A percentile compares a stretch with the other conserved stretches of the same genome.
phyloP scores from a whole-genome alignment of 1,284 basidiomycete species.

The Papiliotrema laurentii region DNA sequence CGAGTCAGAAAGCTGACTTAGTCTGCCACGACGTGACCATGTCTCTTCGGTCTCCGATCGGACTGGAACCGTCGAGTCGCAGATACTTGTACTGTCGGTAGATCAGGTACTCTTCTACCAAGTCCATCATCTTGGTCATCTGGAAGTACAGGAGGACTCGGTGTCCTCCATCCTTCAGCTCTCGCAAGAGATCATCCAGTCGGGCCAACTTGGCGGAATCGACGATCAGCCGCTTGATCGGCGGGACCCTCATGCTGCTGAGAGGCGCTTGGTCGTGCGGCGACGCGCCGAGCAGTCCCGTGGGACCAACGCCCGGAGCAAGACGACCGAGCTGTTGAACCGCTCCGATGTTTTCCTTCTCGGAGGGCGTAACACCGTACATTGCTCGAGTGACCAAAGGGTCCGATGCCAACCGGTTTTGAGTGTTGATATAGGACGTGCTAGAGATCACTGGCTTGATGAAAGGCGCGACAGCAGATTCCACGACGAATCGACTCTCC shows the following conservation, averaged over 20 bases:
- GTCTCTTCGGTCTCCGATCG: slow-evolving; percentile 92
- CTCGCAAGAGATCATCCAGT: slow-evolving; percentile 80
- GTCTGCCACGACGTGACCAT: slow-evolving; percentile 99
- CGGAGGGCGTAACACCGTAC: slow-evolving; percentile 74
- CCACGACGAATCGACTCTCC: slow-evolving; percentile 74
- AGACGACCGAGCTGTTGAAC: slow-evolving; percentile 49
- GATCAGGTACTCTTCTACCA: slow-evolving; percentile 98
- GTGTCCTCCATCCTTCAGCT: slow-evolving; percentile 90
- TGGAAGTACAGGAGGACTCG: slow-evolving; percentile 98
- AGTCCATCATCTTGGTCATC: slow-evolving; percentile 99
- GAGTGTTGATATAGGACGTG: slow-evolving; percentile 71
- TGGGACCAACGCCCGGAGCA: slow-evolving; percentile 59
- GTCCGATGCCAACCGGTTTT: slow-evolving; percentile 54
- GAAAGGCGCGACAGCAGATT: slow-evolving; percentile 77
- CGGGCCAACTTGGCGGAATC: slow-evolving; percentile 95
- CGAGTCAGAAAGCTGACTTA: slow-evolving; percentile 55
- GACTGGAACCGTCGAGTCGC: slow-evolving; percentile 89
- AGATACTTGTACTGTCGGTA: slow-evolving; percentile 98
- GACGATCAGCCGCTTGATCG: slow-evolving; percentile 91
- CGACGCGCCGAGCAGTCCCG: slow-evolving; percentile 68
- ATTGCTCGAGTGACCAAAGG: slow-evolving; percentile 68
- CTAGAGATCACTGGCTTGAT: slow-evolving; percentile 70
- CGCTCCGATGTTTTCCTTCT: slow-evolving; percentile 61
- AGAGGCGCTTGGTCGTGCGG: slow-evolving; percentile 71
- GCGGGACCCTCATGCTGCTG: slow-evolving; percentile 87